Evolutionary conservation across 2,329 filamentous ascomycete genomes (phyloP), one percentile per base, ranked within the genome.

Genomic region (Diplodia corticola): DNA sequence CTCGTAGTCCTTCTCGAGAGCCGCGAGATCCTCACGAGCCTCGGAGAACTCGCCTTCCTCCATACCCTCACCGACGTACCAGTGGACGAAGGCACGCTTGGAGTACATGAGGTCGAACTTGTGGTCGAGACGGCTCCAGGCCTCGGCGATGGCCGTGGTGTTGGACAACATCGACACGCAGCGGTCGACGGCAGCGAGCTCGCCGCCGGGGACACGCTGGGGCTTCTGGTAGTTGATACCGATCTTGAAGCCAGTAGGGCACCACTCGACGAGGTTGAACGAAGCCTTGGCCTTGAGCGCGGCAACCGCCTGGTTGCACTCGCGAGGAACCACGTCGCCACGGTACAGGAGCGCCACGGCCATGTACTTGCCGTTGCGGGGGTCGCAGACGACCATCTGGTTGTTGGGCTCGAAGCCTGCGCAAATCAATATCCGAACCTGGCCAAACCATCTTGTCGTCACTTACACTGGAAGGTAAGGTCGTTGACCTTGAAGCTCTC

Each of bases 71-170:
- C 95, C 95, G 78, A 99, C 95, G 77, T 98, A 99, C 95, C 95
- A 99, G 85, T 99, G 95, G 71, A 99, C 95, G 84, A 99, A 99
- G 69, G 95, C 95, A 85, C 95, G 95, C 91, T 99, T 99, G 81
- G 92, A 96, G 89, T 98, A 97, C 95, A 99, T 99, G 80, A 99
- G 92, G 79, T 99, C 95, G 85, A 99, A 99, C 86, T 99, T 99
- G 88, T 90, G 88, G 69, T 93, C 96, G 71, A 99, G 88, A 72
- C 93, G 93, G 70, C 91, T 93, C 95, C 95, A 99, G 70, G 95
- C 95, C 85, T 98, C 94, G 77, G 94, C 91, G 76, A 99, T 99
- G 77, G 95, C 94, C 63, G 95, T 99, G 74, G 95, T 99, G 88
- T 99, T 96, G 83, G 91, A 94, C 70, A 99, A 86, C 95, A 99